Conservation (phyloP, 1,139 yeast species). For the Geotrichum fermentans region DNA sequence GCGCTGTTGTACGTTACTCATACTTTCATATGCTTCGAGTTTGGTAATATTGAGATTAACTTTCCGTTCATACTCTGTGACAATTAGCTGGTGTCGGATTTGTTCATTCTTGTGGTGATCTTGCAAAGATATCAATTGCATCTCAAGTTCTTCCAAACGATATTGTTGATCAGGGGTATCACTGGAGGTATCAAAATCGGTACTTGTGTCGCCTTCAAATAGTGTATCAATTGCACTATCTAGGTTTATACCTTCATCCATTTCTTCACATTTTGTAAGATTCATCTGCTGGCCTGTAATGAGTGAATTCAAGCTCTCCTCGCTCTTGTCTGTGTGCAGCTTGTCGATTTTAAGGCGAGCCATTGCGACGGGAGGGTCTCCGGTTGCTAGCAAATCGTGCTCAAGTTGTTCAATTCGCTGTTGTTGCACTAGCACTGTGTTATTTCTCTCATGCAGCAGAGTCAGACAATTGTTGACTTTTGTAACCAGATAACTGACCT, state of each 20-base stretch:
- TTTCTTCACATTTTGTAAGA: too few species aligned
- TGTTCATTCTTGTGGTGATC: too few species aligned
- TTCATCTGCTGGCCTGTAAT: too few species aligned
- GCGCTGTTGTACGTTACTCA: neutral
- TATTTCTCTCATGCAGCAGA: neutral
- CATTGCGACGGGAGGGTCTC: too few species aligned
- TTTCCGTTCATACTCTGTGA: neutral
- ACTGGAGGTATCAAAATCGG: too few species aligned
- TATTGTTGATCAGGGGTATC: too few species aligned
- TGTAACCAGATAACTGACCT: conserved; percentile 2
- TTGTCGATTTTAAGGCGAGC: too few species aligned
- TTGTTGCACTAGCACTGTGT: neutral
- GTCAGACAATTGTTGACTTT: neutral
- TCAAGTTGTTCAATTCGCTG: conserved; percentile 1
- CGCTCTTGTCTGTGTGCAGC: neutral
- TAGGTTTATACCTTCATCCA: neutral
- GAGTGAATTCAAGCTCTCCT: neutral
- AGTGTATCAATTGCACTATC: neutral
- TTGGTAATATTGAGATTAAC: neutral
- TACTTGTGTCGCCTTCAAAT: too few species aligned
- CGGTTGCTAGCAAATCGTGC: neutral
- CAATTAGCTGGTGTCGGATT: neutral
- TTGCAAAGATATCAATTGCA: too few species aligned
- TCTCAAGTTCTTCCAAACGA: too few species aligned
- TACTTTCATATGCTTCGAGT: neutral